Percentiles rank a stretch among this genome's conserved stretches.
Conservation (phyloP, 805 yeast species). For the Candida boidinii region DNA sequence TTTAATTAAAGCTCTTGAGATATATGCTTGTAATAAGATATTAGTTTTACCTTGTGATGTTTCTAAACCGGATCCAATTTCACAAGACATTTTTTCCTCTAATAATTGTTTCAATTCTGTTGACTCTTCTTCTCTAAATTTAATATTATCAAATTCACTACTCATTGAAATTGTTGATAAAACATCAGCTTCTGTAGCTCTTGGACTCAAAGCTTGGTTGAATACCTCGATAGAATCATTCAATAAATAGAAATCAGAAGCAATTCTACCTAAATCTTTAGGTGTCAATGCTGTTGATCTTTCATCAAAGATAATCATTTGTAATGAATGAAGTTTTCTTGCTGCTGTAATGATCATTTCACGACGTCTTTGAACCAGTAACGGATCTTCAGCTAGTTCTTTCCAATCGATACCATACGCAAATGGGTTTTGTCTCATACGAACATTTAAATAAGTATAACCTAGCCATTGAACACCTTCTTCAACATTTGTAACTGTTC, state of each 20-base stretch:
- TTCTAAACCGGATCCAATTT: constrained; percentile 69
- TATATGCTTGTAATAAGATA: constrained; percentile 77
- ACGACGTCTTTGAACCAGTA: constrained; percentile 62
- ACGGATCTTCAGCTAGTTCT: constrained; percentile 77
- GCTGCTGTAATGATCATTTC: constrained; percentile 77
- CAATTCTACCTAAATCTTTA: constrained; percentile 88
- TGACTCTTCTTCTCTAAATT: constrained; percentile 81
- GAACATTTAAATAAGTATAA: constrained; percentile 84
- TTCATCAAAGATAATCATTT: constrained; percentile 92
- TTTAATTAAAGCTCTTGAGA: constrained; percentile 62
- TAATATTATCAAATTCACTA: constrained; percentile 86
- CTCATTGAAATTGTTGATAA: constrained; percentile 85
- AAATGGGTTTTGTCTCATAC: constrained; percentile 93
- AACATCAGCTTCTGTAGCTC: constrained; percentile 88
- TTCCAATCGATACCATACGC: constrained; percentile 87
- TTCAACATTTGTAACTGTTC: constrained; percentile 88
- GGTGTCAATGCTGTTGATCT: constrained; percentile 68
- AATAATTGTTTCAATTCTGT: constrained; percentile 57
- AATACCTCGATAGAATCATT: constrained; percentile 84
- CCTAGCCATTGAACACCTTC: constrained; percentile 99
- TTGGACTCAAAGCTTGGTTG: constrained; percentile 74
- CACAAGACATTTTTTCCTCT: constrained; percentile 64
- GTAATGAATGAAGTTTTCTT: constrained; percentile 69
- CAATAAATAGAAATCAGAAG: constrained; percentile 85
- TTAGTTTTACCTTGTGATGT: constrained; percentile 83